Percentiles rank a stretch among this genome's conserved stretches.
Conservation (phyloP, 75 land plant species). For the Cunninghamia lanceolata region DNA sequence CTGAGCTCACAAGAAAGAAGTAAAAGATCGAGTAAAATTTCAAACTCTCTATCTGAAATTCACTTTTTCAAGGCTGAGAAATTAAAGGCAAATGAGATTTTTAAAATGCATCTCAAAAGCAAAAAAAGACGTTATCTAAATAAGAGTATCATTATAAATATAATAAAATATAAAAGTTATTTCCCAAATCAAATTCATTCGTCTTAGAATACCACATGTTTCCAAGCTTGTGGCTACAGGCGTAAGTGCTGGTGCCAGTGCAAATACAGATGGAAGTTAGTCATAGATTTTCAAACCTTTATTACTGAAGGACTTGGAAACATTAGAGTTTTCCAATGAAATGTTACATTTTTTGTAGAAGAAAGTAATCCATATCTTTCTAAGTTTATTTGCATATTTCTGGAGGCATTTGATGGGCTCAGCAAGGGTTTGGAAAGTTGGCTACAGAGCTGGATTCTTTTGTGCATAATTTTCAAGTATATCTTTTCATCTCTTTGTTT, state of each 20-base stretch:
- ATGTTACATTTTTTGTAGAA: not conserved
- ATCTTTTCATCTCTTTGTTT: not conserved
- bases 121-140: not conserved
- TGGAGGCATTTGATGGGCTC: not conserved
- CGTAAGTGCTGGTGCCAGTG: not conserved
- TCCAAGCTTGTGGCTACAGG: not conserved
- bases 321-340: not conserved
- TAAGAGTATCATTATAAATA: not conserved
- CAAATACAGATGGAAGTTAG: not conserved
- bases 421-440: not conserved
- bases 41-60: not conserved
- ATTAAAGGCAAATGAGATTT: not conserved
- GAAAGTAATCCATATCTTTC: not conserved
- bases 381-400: not conserved
- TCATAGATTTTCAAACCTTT: not conserved
- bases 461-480: not conserved
- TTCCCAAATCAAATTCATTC: not conserved
- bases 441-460: not conserved
- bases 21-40: not conserved
- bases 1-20: constrained; percentile 34
- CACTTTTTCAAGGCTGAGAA: not conserved
- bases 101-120: not conserved
- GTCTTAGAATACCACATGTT: not conserved
- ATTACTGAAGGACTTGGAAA: not conserved
- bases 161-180: not conserved